A percentile compares a stretch with the other conserved stretches of the same genome.
Evolutionary conservation across 768 basidiomycete species (phyloP).

Genomic region (Rhizopogon roseolus): DNA sequence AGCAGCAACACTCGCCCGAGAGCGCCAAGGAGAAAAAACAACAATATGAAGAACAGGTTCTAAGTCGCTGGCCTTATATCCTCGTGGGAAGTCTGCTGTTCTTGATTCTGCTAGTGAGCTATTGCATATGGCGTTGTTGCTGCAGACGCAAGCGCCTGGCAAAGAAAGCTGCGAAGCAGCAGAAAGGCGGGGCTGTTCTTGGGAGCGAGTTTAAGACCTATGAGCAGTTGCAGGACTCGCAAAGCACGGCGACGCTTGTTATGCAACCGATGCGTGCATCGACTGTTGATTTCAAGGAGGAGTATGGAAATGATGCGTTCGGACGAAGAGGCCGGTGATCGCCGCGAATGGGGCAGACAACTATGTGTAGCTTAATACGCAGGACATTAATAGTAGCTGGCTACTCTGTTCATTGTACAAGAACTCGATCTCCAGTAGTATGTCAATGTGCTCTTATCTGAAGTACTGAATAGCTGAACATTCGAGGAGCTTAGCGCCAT

Average conservation of each 20-base stretch:
- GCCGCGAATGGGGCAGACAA: background rate
- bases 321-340: slow-evolving; percentile 5
- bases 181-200: slow-evolving; percentile 1
- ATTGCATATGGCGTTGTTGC: slow-evolving; percentile 60
- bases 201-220: slow-evolving; percentile 10
- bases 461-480: too few relatives aligned
- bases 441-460: too few relatives aligned
- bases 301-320: slow-evolving; percentile 14
- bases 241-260: slow-evolving; percentile 21
- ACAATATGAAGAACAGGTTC: slow-evolving; percentile 53
- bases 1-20: slow-evolving; percentile 61
- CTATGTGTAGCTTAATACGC: background rate
- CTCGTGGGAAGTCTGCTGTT: slow-evolving; percentile 53
- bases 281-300: slow-evolving; percentile 12
- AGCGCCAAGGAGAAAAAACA: slow-evolving; percentile 64
- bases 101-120: slow-evolving; percentile 39
- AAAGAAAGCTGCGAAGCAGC: slow-evolving; percentile 16
- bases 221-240: slow-evolving; percentile 19
- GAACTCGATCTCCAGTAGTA: too few relatives aligned
- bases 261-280: slow-evolving; percentile 25
- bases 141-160: slow-evolving; percentile 33
- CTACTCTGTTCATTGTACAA: slow-evolving; percentile 16
- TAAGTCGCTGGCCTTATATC: slow-evolving; percentile 74
- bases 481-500: too few relatives aligned
- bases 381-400: slow-evolving; percentile 25